A percentile compares a stretch with the other conserved stretches of the same genome.
These are phyloP conservation scores for Hygrophila difformis DNA, from an alignment of 257 asterid genomes.

Conservation along the genomic window DNA sequence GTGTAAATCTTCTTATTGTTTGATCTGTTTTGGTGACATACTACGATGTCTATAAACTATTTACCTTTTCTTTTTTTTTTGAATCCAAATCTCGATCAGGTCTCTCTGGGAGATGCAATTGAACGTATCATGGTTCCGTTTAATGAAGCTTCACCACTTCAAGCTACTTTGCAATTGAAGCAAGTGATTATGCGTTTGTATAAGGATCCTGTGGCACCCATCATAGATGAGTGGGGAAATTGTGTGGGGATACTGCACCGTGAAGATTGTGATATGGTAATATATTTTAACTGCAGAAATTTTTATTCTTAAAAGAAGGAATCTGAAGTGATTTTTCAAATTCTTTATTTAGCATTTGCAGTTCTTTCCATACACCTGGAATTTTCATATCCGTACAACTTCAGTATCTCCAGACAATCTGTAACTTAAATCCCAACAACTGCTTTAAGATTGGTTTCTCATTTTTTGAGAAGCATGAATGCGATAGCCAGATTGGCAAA, in stretches of 20 bases:
- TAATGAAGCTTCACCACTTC: slow-evolving; percentile 47
- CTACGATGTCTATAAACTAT: neutral
- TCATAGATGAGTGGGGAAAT: slow-evolving; percentile 63
- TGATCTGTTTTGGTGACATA: neutral
- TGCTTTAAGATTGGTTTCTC: no score
- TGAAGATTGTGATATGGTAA: slow-evolving; percentile 55
- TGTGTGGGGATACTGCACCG: slow-evolving; percentile 67
- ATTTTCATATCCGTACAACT: no score
- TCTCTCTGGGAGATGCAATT: slow-evolving; percentile 39
- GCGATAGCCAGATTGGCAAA: no score
- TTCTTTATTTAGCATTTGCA: no score
- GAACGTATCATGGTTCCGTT: slow-evolving; percentile 56
- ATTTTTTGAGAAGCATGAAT: no score
- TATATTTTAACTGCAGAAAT: slow-evolving; percentile 10
- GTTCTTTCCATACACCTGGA: no score
- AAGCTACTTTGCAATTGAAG: slow-evolving; percentile 36
- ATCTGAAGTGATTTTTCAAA: no score
- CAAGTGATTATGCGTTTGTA: slow-evolving; percentile 52
- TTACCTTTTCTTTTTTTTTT: no score
- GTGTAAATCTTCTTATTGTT: slow-evolving; percentile 3
- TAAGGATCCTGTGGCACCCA: slow-evolving; percentile 44
- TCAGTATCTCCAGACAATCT: no score
- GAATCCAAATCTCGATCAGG: slow-evolving; percentile 20
- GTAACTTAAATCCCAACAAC: no score
- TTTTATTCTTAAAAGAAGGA: neutral